Base-by-base conservation (phyloP, 2,329 filamentous ascomycete genomes). In the Canariomyces notabilis region DNA sequence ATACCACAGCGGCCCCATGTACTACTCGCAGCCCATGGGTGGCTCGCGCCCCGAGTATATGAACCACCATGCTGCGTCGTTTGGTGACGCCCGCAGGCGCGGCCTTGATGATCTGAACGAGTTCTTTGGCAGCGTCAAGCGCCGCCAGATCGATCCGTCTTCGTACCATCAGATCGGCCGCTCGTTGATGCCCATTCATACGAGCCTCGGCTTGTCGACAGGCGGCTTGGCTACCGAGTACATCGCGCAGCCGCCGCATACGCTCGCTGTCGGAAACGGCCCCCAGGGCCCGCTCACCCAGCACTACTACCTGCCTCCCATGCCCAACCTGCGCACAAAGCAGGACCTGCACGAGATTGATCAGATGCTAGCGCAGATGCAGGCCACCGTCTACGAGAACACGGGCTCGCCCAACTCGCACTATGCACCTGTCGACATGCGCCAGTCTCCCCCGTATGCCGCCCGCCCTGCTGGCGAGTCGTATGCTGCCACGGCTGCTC, bases 301-400 rank as follows among this genome's bases (percentile, higher is more conserved):
- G 64, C 87, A 90, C 61, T 95, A 96, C 70, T 88, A 89, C 52
- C 76, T 96, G 49, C 88, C 93, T 44, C 82, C 89, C 8, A 89
- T 95, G 73, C 82, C 83, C 38, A 94, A 89, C 59, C 77, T 94
- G 46, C 83, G 91, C 61, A 96, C 90, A 39, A 95, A 97, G 77
- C 89, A 82, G 64, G 93, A 98, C 64, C 75, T 98, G 35, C 74
- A 95, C 64, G 89, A 95, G 64, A 90, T 97, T 61, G 93, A 97
- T 65, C 86, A 89, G 62, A 87, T 97, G 65, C 79, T 98, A 45
- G 89, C 95, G 69, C 89, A 96, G 69, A 91, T 97, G 76, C 90
- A 96, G 69, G 83, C 85, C 54, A 96, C 91, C 37, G 89, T 97
- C 39, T 97, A 97, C 64, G 93, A 97, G 70, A 95, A 85, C 65